phyloP scores from a whole-genome alignment of 148 eudicot species.

The Chenopodium quinoa region DNA sequence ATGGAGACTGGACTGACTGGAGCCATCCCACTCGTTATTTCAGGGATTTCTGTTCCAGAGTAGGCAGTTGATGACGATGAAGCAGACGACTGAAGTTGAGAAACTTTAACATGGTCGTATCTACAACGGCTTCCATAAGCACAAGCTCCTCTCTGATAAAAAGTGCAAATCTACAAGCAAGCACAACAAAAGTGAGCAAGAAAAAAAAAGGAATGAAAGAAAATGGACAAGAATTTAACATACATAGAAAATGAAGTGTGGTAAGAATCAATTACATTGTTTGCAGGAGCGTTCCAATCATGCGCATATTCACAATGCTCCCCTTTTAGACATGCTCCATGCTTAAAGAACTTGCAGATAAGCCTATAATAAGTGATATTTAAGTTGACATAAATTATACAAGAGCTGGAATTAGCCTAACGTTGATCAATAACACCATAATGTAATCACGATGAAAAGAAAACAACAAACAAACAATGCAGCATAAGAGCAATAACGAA shows the following conservation, averaged over 20 bases:
- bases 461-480: no score
- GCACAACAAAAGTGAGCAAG: neutral
- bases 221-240: neutral
- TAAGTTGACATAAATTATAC: neutral
- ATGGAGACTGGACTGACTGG: conserved; percentile 20
- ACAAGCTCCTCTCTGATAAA: conserved; percentile 88
- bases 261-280: conserved; percentile 49
- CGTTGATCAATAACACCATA: neutral
- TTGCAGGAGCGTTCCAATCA: conserved; percentile 90
- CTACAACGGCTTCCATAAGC: conserved; percentile 83
- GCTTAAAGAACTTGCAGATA: conserved; percentile 89
- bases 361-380: conserved; percentile 35
- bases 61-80: conserved; percentile 58
- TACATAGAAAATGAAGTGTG: neutral
- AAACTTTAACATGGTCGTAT: conserved; percentile 83
- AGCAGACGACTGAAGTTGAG: conserved; percentile 43
- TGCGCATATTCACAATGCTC: conserved; percentile 89
- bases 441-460: neutral
- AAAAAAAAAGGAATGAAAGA: neutral
- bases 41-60: conserved; percentile 33
- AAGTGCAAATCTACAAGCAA: conserved; percentile 68
- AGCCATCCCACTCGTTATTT: conserved; percentile 20
- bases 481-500: neutral
- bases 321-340: conserved; percentile 96
- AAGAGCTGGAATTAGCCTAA: neutral